Conservation (phyloP, 2,329 filamentous ascomycete species). For the Onygenales sp. region DNA sequence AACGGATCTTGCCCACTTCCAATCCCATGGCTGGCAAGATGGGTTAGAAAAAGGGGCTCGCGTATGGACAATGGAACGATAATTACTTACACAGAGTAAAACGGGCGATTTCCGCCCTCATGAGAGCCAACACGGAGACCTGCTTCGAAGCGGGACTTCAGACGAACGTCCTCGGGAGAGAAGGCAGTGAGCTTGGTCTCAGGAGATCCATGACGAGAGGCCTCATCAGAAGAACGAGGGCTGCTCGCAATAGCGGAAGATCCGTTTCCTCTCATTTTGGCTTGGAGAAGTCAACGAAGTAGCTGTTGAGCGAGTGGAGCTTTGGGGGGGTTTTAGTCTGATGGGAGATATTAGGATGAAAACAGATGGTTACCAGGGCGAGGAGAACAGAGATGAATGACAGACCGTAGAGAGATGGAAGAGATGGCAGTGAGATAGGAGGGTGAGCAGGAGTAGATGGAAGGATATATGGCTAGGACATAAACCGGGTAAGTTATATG, state of each 20-base stretch:
- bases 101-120: constrained; percentile 8
- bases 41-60: neutral
- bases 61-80: constrained; percentile 8
- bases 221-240: constrained; percentile 35
- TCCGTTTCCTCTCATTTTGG: constrained; percentile 18
- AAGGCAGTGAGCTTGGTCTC: constrained; percentile 56
- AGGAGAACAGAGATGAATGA: constrained; percentile 4
- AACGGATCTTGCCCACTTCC: constrained; percentile 22
- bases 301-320: neutral
- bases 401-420: neutral
- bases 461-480: constrained; percentile 1
- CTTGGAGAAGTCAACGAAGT: neutral
- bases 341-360: neutral
- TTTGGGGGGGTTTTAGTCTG: neutral
- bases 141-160: constrained; percentile 23
- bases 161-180: constrained; percentile 49
- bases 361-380: neutral
- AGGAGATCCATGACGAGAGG: constrained; percentile 54
- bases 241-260: constrained; percentile 25
- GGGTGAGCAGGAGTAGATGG: constrained; percentile 1
- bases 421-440: neutral
- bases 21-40: neutral
- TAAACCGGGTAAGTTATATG: neutral
- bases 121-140: constrained; percentile 8
- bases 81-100: constrained; percentile 16